Evolutionary conservation across 2,329 filamentous ascomycete species (phyloP).

Genomic region (Microsporum audouinii): DNA sequence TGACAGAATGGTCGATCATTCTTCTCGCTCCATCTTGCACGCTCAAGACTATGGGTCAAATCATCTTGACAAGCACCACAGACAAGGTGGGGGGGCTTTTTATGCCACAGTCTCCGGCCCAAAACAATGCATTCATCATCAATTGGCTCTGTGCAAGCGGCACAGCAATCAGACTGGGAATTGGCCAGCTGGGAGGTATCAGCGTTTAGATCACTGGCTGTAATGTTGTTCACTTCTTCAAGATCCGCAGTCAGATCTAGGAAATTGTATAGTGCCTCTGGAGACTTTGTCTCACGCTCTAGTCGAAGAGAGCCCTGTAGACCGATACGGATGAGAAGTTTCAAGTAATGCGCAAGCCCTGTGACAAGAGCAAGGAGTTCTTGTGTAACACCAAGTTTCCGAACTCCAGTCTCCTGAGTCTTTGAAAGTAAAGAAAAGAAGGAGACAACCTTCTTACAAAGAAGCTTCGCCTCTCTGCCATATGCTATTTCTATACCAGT

Average conservation of each 20-base stretch:
- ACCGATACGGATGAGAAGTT: slow-evolving; percentile 92
- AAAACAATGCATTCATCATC: slow-evolving; percentile 82
- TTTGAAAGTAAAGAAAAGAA: slow-evolving; percentile 94
- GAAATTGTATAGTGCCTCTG: slow-evolving; percentile 69
- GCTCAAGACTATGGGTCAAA: slow-evolving; percentile 54
- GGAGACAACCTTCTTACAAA: slow-evolving; percentile 99
- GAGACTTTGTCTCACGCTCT: slow-evolving; percentile 66
- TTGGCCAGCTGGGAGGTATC: slow-evolving; percentile 58
- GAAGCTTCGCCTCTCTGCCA: slow-evolving; percentile 85
- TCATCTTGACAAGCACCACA: slow-evolving; percentile 63
- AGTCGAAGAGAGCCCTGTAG: slow-evolving; percentile 85
- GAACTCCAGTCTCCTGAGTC: slow-evolving; percentile 78
- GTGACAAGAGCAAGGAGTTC: slow-evolving; percentile 96
- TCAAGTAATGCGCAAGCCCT: slow-evolving; percentile 90
- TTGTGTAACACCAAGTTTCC: slow-evolving; percentile 90
- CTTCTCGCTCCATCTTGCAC: slow-evolving; percentile 58
- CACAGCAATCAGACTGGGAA: slow-evolving; percentile 74
- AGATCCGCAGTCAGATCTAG: slow-evolving; percentile 72
- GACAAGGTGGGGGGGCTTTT: slow-evolving; percentile 54
- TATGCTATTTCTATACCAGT: slow-evolving; percentile 64
- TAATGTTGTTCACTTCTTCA: slow-evolving; percentile 64
- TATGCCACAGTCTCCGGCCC: slow-evolving; percentile 70
- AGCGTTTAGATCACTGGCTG: slow-evolving; percentile 51
- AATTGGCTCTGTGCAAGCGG: slow-evolving; percentile 69
- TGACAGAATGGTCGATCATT: slow-evolving; percentile 61